Conservation (phyloP, 768 basidiomycete genomes). For the Mrakia gelida region DNA sequence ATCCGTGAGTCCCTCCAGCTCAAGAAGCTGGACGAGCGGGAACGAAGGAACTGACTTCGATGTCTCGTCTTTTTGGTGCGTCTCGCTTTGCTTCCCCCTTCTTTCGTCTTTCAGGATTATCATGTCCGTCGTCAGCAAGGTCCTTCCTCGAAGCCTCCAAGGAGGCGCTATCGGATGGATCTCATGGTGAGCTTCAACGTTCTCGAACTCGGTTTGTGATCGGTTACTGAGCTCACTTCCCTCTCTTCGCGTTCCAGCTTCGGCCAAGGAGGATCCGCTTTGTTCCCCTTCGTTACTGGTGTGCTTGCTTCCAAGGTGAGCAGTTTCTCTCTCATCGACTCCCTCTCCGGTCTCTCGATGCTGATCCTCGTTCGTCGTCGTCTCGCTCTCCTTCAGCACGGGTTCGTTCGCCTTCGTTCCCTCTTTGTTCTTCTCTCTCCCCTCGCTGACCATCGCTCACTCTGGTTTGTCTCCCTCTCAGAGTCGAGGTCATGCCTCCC, state of each 20-base stretch:
- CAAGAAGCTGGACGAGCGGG: background rate
- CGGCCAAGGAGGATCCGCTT: slow-evolving; percentile 45
- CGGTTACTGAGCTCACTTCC: no score
- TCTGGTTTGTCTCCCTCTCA: background rate
- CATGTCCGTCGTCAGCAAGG: slow-evolving; percentile 64
- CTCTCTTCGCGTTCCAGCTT: slow-evolving; percentile 32
- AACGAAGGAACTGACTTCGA: no score
- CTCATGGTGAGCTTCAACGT: slow-evolving; percentile 24
- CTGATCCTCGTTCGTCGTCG: background rate
- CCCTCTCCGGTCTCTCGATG: background rate
- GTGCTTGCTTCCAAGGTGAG: slow-evolving; percentile 26
- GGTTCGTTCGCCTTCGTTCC: background rate
- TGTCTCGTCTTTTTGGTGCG: background rate
- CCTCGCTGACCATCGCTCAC: slow-evolving; percentile 1
- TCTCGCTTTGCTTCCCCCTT: no score
- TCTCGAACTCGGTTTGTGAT: no score
- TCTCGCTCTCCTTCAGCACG: no score
- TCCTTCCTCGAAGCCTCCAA: slow-evolving; percentile 68
- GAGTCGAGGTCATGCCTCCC: slow-evolving; percentile 19
- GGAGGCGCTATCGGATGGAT: slow-evolving; percentile 52
- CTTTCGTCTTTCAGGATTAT: slow-evolving; percentile 47
- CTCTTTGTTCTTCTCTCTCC: background rate
- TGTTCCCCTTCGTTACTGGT: slow-evolving; percentile 43
- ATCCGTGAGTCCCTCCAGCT: slow-evolving; percentile 46
- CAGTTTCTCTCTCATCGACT: background rate